phyloP scores from a whole-genome alignment of 2,329 filamentous ascomycete genomes.

The Colletotrichum sp. region DNA sequence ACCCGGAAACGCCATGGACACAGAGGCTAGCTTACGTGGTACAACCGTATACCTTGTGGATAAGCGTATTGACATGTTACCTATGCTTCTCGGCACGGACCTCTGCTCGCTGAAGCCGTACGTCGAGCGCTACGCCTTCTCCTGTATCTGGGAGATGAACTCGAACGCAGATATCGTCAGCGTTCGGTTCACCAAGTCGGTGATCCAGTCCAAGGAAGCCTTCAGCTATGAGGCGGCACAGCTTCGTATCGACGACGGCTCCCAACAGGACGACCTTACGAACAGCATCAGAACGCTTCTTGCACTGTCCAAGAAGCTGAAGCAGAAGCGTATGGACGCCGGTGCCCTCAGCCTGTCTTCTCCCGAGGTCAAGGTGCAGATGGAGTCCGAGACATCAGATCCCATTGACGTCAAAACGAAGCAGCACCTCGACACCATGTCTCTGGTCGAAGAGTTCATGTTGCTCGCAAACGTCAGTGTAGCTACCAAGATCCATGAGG shows the following conservation, averaged over 20 bases:
- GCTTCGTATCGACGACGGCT: slow-evolving; percentile 86
- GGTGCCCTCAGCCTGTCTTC: slow-evolving; percentile 94
- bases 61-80: slow-evolving; percentile 99
- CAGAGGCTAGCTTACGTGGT: slow-evolving; percentile 89
- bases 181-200: slow-evolving; percentile 93
- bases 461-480: slow-evolving; percentile 96
- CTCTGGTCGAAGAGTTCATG: slow-evolving; percentile 99
- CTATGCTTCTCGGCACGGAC: slow-evolving; percentile 93
- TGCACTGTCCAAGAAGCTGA: slow-evolving; percentile 88
- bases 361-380: slow-evolving; percentile 96
- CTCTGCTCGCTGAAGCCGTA: slow-evolving; percentile 96
- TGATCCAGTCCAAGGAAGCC: slow-evolving; percentile 94
- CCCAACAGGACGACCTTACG: slow-evolving; percentile 88
- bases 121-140: slow-evolving; percentile 92
- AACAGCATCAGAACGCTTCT: slow-evolving; percentile 86
- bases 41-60: slow-evolving; percentile 98
- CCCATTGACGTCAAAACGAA: slow-evolving; percentile 97
- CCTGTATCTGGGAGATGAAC: slow-evolving; percentile 87
- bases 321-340: slow-evolving; percentile 94
- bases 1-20: slow-evolving; percentile 96
- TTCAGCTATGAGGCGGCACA: slow-evolving; percentile 99
- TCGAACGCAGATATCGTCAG: slow-evolving; percentile 83
- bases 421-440: slow-evolving; percentile 92
- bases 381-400: slow-evolving; percentile 94
- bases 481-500: slow-evolving; percentile 84